These are phyloP conservation scores for Apophysomyces sp. DNA, from an alignment of 371 early-diverging fungal species.

Conservation along the genomic window DNA sequence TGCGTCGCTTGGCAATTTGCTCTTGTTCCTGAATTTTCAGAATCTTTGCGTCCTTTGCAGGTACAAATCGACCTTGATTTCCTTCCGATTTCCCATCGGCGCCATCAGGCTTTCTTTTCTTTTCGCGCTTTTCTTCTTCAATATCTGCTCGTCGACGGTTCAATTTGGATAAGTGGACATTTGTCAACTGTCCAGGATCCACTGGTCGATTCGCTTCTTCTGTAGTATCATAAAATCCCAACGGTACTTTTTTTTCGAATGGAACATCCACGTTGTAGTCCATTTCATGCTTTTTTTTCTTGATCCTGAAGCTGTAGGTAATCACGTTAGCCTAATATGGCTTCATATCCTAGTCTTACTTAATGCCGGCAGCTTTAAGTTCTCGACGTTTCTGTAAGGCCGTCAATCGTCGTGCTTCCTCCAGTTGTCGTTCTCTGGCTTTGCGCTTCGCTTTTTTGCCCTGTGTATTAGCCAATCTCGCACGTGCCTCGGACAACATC, in stretches of 20 bases:
- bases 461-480: slow-evolving; percentile 97
- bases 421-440: slow-evolving; percentile 95
- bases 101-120: slow-evolving; percentile 68
- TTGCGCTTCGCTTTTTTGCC: slow-evolving; percentile 99
- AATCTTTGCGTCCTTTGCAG: slow-evolving; percentile 53
- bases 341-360: slow-evolving; percentile 34
- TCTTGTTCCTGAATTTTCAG: slow-evolving; percentile 70
- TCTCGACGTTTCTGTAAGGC: slow-evolving; percentile 93
- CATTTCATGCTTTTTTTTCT: slow-evolving; percentile 75
- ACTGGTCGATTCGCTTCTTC: slow-evolving; percentile 73
- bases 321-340: neutral
- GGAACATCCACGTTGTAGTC: slow-evolving; percentile 97
- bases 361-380: slow-evolving; percentile 96
- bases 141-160: slow-evolving; percentile 77
- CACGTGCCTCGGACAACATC: slow-evolving; percentile 97
- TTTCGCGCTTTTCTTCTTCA: slow-evolving; percentile 70
- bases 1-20: slow-evolving; percentile 72
- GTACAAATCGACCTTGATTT: slow-evolving; percentile 55
- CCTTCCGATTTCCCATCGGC: slow-evolving; percentile 45
- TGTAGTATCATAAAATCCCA: slow-evolving; percentile 91
- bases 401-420: slow-evolving; percentile 92
- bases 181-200: slow-evolving; percentile 60
- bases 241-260: slow-evolving; percentile 83
- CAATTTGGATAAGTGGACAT: slow-evolving; percentile 72
- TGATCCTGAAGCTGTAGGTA: slow-evolving; percentile 42